Conservation (phyloP, 805 yeast species). For the Wickerhamiella vanderwaltii region DNA sequence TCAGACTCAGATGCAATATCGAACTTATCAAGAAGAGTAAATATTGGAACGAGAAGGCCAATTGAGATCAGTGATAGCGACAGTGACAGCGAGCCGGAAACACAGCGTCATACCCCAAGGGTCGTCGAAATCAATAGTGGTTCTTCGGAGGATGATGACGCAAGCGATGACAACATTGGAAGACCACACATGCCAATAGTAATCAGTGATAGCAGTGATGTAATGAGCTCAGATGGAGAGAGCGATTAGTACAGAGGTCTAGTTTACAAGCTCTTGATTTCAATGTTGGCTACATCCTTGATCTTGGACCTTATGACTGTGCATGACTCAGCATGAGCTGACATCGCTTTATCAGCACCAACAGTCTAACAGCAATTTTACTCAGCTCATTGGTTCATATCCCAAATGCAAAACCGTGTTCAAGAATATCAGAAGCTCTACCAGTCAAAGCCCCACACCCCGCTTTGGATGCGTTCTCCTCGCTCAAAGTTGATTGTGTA, state of each 20-base stretch:
- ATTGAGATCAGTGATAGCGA: neutral
- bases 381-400: conserved; percentile 9
- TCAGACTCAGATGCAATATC: conserved; percentile 8
- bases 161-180: neutral
- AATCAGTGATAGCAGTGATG: conserved; percentile 5
- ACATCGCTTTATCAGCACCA: too few relatives aligned
- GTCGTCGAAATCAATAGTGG: too few relatives aligned
- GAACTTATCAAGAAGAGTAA: neutral
- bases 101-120: neutral
- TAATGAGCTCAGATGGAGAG: conserved; percentile 9
- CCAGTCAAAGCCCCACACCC: conserved; percentile 27
- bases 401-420: conserved; percentile 17
- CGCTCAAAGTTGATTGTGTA: conserved; percentile 58
- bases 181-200: conserved; percentile 6
- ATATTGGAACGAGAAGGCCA: neutral
- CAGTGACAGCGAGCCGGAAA: neutral
- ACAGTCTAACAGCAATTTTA: neutral
- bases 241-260: conserved; percentile 5
- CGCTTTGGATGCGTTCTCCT: conserved; percentile 39
- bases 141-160: neutral
- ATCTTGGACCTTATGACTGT: too few relatives aligned
- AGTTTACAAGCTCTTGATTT: too few relatives aligned
- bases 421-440: conserved; percentile 28
- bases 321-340: too few relatives aligned
- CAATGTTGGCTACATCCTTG: too few relatives aligned